These are phyloP conservation scores for Fomitopsis betulina DNA, from an alignment of 1,284 basidiomycete genomes.

Conservation along the genomic window DNA sequence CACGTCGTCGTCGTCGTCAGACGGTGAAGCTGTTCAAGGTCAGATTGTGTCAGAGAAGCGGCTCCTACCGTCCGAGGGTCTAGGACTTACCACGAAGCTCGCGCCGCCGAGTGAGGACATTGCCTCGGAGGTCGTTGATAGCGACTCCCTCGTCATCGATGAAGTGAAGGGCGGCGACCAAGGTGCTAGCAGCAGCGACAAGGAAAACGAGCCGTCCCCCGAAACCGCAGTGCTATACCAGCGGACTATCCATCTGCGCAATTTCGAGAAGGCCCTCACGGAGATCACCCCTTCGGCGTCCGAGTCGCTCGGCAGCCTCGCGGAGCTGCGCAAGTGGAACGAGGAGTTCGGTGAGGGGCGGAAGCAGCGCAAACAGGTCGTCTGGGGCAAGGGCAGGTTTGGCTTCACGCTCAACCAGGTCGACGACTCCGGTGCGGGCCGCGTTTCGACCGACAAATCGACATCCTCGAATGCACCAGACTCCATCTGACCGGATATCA, in stretches of 20 bases:
- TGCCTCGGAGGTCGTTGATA: not conserved
- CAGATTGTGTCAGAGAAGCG: not conserved
- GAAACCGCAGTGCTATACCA: conserved; percentile 6
- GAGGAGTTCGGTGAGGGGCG: conserved; percentile 86
- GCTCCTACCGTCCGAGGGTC: not conserved
- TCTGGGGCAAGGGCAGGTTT: conserved; percentile 73
- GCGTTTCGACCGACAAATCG: conserved; percentile 28
- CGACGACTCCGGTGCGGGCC: conserved; percentile 35
- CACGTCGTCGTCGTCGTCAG: not conserved
- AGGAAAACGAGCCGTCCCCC: not conserved
- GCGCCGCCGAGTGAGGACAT: not conserved
- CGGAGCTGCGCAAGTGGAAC: conserved; percentile 87
- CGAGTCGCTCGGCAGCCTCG: conserved; percentile 73
- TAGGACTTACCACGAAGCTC: not conserved
- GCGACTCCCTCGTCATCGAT: not conserved
- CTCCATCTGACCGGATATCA: not conserved
- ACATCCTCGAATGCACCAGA: not conserved
- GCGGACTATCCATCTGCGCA: conserved; percentile 49
- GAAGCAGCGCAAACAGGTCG: conserved; percentile 53
- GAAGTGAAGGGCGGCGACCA: not conserved
- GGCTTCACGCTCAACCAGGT: conserved; percentile 46
- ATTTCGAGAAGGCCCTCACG: conserved; percentile 78
- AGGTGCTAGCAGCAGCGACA: not conserved
- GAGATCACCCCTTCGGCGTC: conserved; percentile 87
- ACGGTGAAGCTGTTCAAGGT: not conserved